Percentiles rank a stretch among this genome's conserved stretches.
Conservation (phyloP, 257 asterid genomes). For the Penstemon barbatus region DNA sequence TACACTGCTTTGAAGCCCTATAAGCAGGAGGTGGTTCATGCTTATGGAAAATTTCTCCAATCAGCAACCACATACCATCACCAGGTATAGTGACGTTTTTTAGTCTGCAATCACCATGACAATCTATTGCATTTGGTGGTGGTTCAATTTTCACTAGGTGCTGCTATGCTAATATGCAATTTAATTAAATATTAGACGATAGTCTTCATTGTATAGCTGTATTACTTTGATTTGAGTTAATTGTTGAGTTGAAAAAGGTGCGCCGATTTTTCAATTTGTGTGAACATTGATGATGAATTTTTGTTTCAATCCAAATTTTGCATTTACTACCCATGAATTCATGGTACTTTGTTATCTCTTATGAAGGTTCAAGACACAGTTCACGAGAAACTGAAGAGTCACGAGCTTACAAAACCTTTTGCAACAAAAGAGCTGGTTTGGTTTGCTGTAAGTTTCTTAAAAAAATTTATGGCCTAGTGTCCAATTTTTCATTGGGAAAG, state of each 20-base stretch:
- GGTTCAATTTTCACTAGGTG: neutral
- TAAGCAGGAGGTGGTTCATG: conserved; percentile 54
- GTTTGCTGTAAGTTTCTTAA: conserved; percentile 65
- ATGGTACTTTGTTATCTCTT: conserved; percentile 23
- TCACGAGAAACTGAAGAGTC: conserved; percentile 62
- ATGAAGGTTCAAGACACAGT: conserved; percentile 70
- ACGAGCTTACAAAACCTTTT: conserved; percentile 69
- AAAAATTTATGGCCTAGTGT: conserved; percentile 15
- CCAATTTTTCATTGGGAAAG: neutral
- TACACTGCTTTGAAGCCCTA: conserved; percentile 59
- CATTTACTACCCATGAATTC: conserved; percentile 20
- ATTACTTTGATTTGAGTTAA: neutral
- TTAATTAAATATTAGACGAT: neutral
- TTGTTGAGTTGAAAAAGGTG: neutral
- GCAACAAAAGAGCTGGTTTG: conserved; percentile 83
- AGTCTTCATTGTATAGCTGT: no score
- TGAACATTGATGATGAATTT: neutral
- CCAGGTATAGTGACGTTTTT: conserved; percentile 50
- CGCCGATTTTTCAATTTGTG: no score
- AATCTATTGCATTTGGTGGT: neutral
- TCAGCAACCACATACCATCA: conserved; percentile 73
- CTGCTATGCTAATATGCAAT: neutral
- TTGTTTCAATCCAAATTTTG: conserved; percentile 9
- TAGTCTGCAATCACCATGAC: conserved; percentile 2
- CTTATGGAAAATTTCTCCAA: conserved; percentile 70